These are phyloP conservation scores for Heterobasidion irregulare DNA, from an alignment of 1,284 basidiomycete species.

Conservation along the genomic window DNA sequence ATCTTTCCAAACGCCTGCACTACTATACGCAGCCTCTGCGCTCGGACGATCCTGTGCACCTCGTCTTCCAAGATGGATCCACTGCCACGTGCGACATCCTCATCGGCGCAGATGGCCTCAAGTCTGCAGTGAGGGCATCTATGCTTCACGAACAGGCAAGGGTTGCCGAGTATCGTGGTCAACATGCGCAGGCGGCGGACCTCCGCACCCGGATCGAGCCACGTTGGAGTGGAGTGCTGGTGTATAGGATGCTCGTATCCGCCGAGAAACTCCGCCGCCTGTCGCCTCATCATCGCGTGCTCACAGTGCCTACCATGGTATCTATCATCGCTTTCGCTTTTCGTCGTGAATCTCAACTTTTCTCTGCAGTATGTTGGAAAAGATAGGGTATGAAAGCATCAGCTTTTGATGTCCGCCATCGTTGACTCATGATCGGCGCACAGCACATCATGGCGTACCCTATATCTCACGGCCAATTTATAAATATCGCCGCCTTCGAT, in stretches of 20 bases:
- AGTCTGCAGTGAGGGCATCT: slow-evolving; percentile 19
- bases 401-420: not conserved
- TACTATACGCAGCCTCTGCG: slow-evolving; percentile 23
- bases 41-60: slow-evolving; percentile 17
- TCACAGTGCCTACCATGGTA: slow-evolving; percentile 28
- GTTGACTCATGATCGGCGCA: not conserved
- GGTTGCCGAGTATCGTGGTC: slow-evolving; percentile 10
- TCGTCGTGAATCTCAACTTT: not conserved
- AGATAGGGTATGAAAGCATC: slow-evolving; percentile 21
- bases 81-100: slow-evolving; percentile 35
- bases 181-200: slow-evolving; percentile 12
- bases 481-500: slow-evolving; percentile 34
- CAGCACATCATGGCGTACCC: slow-evolving; percentile 38
- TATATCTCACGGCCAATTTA: slow-evolving; percentile 27
- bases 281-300: slow-evolving; percentile 25
- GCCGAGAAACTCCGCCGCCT: slow-evolving; percentile 22
- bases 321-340: slow-evolving; percentile 9
- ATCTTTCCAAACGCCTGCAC: slow-evolving; percentile 30
- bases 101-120: slow-evolving; percentile 41
- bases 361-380: slow-evolving; percentile 31
- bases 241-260: slow-evolving; percentile 31
- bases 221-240: slow-evolving; percentile 29
- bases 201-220: slow-evolving; percentile 18
- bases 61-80: slow-evolving; percentile 37
- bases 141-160: slow-evolving; percentile 17